These are phyloP conservation scores for Collybia nuda DNA, from an alignment of 768 basidiomycete species.

Conservation along the genomic window DNA sequence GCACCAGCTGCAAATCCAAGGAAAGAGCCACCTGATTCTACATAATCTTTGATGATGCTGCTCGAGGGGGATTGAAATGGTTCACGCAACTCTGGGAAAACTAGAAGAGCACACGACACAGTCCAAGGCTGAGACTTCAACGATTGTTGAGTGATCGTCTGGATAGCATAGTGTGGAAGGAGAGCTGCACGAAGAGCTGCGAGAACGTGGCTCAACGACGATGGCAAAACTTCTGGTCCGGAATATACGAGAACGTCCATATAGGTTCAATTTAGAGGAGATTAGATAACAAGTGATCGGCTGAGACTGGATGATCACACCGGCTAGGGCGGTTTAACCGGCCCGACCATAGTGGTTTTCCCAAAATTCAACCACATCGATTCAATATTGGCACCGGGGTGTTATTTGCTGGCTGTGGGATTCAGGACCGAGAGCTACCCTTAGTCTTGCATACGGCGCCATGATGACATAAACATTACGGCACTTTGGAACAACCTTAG, in stretches of 20 bases:
- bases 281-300: not conserved
- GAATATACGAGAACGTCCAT: conserved; percentile 78
- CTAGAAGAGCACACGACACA: conserved; percentile 71
- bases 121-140: conserved; percentile 78
- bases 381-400: too few relatives aligned
- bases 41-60: conserved; percentile 54
- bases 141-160: conserved; percentile 55
- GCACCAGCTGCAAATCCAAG: conserved; percentile 65
- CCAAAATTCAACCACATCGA: too few relatives aligned
- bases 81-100: conserved; percentile 65
- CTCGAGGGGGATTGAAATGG: conserved; percentile 37
- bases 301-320: too few relatives aligned
- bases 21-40: conserved; percentile 68
- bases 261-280: too few relatives aligned
- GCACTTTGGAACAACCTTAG: too few relatives aligned
- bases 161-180: conserved; percentile 76
- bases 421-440: too few relatives aligned
- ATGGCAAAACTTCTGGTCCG: conserved; percentile 56
- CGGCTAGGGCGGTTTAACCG: too few relatives aligned
- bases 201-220: conserved; percentile 42
- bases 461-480: too few relatives aligned
- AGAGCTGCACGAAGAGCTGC: conserved; percentile 55
- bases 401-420: too few relatives aligned
- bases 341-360: too few relatives aligned
- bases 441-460: too few relatives aligned